These are phyloP conservation scores for Stentor coeruleus DNA, from an alignment of 73 alveolate species.

Conservation along the genomic window DNA sequence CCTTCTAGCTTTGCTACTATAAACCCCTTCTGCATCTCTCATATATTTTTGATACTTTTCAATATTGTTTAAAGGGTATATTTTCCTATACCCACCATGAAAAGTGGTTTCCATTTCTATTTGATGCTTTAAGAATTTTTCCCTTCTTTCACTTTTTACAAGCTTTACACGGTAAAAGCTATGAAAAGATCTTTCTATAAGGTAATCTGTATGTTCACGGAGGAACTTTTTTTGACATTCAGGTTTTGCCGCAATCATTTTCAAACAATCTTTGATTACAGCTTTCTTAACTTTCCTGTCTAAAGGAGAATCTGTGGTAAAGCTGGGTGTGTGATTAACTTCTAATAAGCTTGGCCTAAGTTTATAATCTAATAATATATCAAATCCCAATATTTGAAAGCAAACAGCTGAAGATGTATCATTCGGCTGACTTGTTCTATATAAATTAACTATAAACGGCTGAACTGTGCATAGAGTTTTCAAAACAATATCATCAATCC, in stretches of 20 bases:
- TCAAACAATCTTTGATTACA: conserved; percentile 27
- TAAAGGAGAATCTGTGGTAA: conserved; percentile 42
- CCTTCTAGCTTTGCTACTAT: too few species aligned
- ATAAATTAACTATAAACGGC: neutral
- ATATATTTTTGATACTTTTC: too few species aligned
- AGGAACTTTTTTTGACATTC: conserved; percentile 37
- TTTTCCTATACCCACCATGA: too few species aligned
- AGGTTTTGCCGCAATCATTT: conserved; percentile 33
- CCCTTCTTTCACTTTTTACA: too few species aligned
- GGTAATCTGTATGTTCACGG: too few species aligned
- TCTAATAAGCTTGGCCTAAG: conserved; percentile 62
- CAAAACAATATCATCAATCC: conserved; percentile 29
- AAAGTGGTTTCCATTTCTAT: too few species aligned
- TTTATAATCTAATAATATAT: conserved; percentile 57
- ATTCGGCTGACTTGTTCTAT: conserved; percentile 29
- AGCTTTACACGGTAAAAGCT: too few species aligned
- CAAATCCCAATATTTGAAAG: conserved; percentile 65
- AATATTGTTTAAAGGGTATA: too few species aligned
- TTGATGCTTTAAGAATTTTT: too few species aligned
- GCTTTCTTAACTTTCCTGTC: conserved; percentile 28
- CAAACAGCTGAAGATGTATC: conserved; percentile 38
- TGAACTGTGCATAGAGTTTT: conserved; percentile 17
- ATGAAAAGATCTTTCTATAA: too few species aligned
- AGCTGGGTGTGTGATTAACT: conserved; percentile 55
- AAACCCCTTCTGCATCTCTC: too few species aligned